Percentiles rank a stretch among this genome's conserved stretches.
Conservation (phyloP, 495 filamentous ascomycete species). For the Xylona heveae region DNA sequence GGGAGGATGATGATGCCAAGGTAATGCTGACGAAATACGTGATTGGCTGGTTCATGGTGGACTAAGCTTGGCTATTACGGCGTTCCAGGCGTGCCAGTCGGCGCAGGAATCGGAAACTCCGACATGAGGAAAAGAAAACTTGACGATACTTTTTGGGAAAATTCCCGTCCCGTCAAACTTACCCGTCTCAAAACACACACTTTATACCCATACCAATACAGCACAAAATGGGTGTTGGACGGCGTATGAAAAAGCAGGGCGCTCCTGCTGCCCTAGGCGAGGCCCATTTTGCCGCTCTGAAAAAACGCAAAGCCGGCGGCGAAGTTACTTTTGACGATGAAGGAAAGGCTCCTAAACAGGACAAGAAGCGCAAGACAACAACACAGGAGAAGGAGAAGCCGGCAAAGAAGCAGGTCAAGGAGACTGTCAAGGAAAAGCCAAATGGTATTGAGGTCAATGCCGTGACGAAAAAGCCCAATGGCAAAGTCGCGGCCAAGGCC, state of each 20-base stretch:
- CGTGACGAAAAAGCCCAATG: conserved; percentile 12
- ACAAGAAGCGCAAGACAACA: conserved; percentile 48
- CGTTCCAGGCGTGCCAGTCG: too few relatives aligned
- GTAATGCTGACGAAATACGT: too few relatives aligned
- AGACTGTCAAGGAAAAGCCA: conserved; percentile 10
- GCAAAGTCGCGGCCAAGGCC: conserved; percentile 14
- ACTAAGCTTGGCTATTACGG: too few relatives aligned
- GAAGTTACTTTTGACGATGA: too few relatives aligned
- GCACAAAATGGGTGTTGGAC: conserved; percentile 61
- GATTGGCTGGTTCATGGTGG: too few relatives aligned
- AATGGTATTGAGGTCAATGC: conserved; percentile 12
- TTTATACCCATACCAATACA: conserved; percentile 4
- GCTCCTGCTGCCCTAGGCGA: conserved; percentile 66
- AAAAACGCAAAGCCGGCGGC: conserved; percentile 62
- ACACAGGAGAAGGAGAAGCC: conserved; percentile 22
- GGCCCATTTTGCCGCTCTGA: conserved; percentile 46
- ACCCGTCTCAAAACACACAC: too few relatives aligned
- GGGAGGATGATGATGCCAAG: too few relatives aligned
- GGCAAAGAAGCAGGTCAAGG: conserved; percentile 18
- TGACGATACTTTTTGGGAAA: too few relatives aligned
- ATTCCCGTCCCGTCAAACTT: too few relatives aligned
- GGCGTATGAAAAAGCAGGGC: conserved; percentile 91
- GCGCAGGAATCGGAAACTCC: too few relatives aligned
- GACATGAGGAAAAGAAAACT: too few relatives aligned
- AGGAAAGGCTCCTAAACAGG: conserved; percentile 21